These are phyloP conservation scores for Trametes hirsuta DNA, from an alignment of 1,284 basidiomycete species.

Conservation along the genomic window DNA sequence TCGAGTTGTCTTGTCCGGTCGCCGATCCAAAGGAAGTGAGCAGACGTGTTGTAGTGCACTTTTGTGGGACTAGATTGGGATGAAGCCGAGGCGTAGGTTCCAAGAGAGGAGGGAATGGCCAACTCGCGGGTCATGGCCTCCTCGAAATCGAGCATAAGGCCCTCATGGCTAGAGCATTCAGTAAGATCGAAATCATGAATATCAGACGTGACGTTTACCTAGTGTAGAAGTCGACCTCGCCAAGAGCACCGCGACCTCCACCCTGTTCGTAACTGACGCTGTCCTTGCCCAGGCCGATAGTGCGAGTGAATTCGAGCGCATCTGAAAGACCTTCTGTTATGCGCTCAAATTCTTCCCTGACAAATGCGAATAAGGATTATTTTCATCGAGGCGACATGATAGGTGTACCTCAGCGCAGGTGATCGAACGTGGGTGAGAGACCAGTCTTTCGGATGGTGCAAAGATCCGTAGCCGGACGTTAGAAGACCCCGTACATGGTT, in stretches of 20 bases:
- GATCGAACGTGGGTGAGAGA: slow-evolving; percentile 91
- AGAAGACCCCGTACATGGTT: slow-evolving; percentile 92
- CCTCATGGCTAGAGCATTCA: slow-evolving; percentile 74
- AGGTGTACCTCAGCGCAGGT: slow-evolving; percentile 63
- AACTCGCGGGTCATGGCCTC: slow-evolving; percentile 85
- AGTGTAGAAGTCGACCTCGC: slow-evolving; percentile 94
- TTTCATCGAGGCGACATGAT: background rate
- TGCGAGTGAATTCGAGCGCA: slow-evolving; percentile 91
- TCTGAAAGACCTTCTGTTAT: slow-evolving; percentile 88
- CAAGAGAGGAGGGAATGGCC: slow-evolving; percentile 37
- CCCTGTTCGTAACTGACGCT: slow-evolving; percentile 64
- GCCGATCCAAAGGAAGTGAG: slow-evolving; percentile 97
- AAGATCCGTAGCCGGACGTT: slow-evolving; percentile 88
- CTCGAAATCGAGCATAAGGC: slow-evolving; percentile 92
- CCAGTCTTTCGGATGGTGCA: slow-evolving; percentile 93
- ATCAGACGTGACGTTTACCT: slow-evolving; percentile 51
- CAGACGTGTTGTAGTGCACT: slow-evolving; percentile 83
- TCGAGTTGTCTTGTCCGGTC: slow-evolving; percentile 94
- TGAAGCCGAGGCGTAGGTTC: slow-evolving; percentile 34
- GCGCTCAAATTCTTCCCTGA: slow-evolving; percentile 79
- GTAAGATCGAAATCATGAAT: background rate
- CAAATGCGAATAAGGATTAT: background rate
- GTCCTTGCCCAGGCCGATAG: slow-evolving; percentile 73
- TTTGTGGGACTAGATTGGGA: slow-evolving; percentile 26
- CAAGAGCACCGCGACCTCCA: slow-evolving; percentile 73